Percentiles rank a stretch among this genome's conserved stretches.
Evolutionary conservation across 2,329 filamentous ascomycete genomes (phyloP).

Genomic region (Chrysoporthe deuterocubensis): DNA sequence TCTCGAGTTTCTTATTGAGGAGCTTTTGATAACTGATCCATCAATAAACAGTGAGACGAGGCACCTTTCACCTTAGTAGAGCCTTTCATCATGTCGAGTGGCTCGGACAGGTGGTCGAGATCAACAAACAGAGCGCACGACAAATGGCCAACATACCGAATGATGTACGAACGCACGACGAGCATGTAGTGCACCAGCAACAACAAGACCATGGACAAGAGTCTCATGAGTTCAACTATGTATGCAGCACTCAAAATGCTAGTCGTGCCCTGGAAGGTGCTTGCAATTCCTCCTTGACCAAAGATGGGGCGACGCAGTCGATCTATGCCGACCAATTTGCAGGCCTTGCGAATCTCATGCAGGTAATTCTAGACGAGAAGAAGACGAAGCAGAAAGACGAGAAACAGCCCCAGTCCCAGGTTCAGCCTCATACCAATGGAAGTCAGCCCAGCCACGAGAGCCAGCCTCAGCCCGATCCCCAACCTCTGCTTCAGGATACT

Average conservation of each 20-base stretch:
- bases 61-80: neutral
- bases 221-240: constrained; percentile 8
- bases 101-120: constrained; percentile 20
- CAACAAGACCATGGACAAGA: constrained; percentile 11
- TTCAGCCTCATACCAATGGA: too few species aligned
- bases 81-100: constrained; percentile 7
- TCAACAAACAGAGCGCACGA: constrained; percentile 1
- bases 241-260: too few species aligned
- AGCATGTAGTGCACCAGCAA: constrained; percentile 5
- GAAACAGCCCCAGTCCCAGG: neutral
- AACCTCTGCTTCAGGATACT: too few species aligned
- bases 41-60: constrained; percentile 13
- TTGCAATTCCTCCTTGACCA: neutral
- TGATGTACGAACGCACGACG: neutral
- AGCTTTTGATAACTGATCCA: neutral
- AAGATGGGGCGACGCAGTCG: constrained; percentile 14
- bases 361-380: constrained; percentile 16
- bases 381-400: constrained; percentile 1
- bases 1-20: neutral
- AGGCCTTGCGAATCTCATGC: constrained; percentile 15
- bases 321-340: constrained; percentile 18
- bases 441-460: neutral
- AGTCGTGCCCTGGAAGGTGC: neutral
- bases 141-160: neutral
- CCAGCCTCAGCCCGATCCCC: neutral